A percentile compares a stretch with the other conserved stretches of the same genome.
These are phyloP conservation scores for Phytophthora sp. DNA, from an alignment of 352 stramenopile species.

Conservation along the genomic window DNA sequence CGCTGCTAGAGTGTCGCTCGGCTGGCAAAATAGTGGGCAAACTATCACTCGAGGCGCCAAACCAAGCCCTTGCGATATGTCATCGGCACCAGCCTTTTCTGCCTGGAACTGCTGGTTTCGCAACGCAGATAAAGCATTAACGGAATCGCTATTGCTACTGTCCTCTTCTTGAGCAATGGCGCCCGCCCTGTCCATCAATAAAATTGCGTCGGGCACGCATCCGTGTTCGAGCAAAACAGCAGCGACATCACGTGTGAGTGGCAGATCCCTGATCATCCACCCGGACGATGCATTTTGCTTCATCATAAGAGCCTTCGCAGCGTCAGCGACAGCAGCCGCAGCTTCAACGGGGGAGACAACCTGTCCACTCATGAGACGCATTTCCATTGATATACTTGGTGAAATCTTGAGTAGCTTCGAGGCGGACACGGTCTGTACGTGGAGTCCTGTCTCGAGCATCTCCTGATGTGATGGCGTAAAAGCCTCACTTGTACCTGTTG, in stretches of 20 bases:
- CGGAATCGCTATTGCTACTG: background rate
- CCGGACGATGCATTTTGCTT: slow-evolving; percentile 6
- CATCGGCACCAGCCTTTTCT: slow-evolving; percentile 16
- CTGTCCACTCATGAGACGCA: slow-evolving; percentile 48
- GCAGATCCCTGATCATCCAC: slow-evolving; percentile 68
- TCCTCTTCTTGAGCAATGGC: slow-evolving; percentile 14
- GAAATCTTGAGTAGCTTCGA: slow-evolving; percentile 33
- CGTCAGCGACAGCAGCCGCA: slow-evolving; percentile 29
- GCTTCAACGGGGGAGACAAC: slow-evolving; percentile 26
- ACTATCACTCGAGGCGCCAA: slow-evolving; percentile 19
- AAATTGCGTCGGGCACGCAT: slow-evolving; percentile 59
- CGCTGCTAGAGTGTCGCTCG: slow-evolving; percentile 35
- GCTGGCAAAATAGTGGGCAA: slow-evolving; percentile 29
- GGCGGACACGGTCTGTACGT: slow-evolving; percentile 30
- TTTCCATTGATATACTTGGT: slow-evolving; percentile 39
- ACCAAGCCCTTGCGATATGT: slow-evolving; percentile 20
- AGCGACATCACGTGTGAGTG: slow-evolving; percentile 40
- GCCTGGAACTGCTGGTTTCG: slow-evolving; percentile 39
- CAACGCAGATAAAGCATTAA: slow-evolving; percentile 16
- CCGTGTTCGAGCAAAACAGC: slow-evolving; percentile 41
- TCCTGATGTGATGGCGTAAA: slow-evolving; percentile 24
- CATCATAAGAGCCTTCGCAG: slow-evolving; percentile 17
- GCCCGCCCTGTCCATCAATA: slow-evolving; percentile 48
- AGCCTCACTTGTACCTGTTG: slow-evolving; percentile 16
- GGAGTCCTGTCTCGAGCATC: slow-evolving; percentile 21